Percentiles rank a stretch among this genome's conserved stretches.
Evolutionary conservation across 306 rosid species (phyloP).

Genomic region (Vicia villosa): DNA sequence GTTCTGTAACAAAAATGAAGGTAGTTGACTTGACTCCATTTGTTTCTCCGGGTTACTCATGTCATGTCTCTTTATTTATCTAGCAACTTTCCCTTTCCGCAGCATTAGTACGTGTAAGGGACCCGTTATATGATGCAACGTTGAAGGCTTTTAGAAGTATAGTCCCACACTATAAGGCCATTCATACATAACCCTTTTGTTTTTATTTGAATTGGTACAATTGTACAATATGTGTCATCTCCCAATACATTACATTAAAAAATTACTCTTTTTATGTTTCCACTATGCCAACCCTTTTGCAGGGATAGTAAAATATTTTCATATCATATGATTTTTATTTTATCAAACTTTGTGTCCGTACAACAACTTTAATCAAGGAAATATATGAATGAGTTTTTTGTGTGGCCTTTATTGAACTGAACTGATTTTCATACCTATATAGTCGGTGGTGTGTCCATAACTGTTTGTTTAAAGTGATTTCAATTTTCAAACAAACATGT

Average conservation of each 20-base stretch:
- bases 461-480: constrained; percentile 15
- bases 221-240: constrained; percentile 45
- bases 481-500: constrained; percentile 32
- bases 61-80: constrained; percentile 37
- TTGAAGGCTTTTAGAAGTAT: constrained; percentile 42
- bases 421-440: constrained; percentile 38
- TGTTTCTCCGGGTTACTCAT: constrained; percentile 34
- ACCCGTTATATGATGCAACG: constrained; percentile 47
- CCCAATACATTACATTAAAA: constrained; percentile 34
- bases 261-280: constrained; percentile 18
- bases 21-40: neutral
- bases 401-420: constrained; percentile 42
- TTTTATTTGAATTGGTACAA: constrained; percentile 19
- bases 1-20: neutral
- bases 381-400: constrained; percentile 30
- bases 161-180: constrained; percentile 51
- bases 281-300: neutral
- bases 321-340: neutral
- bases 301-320: neutral
- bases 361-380: constrained; percentile 17
- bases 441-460: constrained; percentile 36
- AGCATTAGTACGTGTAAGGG: constrained; percentile 48
- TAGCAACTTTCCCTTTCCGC: constrained; percentile 52
- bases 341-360: constrained; percentile 27
- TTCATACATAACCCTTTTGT: constrained; percentile 43